A percentile compares a stretch with the other conserved stretches of the same genome.
Conservation (phyloP, 306 rosid genomes). For the Malus orientalis region DNA sequence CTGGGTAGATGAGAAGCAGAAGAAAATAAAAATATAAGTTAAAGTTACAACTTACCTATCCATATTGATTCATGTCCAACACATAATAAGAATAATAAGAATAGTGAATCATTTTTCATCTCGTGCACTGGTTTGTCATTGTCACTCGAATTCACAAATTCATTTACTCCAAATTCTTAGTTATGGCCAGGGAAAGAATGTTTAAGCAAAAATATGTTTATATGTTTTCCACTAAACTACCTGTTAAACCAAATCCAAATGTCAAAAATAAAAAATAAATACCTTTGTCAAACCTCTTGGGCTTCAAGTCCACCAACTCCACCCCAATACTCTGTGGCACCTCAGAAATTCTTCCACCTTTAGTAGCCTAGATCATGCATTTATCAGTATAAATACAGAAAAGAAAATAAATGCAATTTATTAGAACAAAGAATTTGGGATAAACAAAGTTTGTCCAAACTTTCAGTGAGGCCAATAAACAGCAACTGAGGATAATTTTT, state of each 20-base stretch:
- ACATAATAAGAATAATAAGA: neutral
- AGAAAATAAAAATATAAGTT: too few relatives aligned
- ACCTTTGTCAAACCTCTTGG: constrained; percentile 31
- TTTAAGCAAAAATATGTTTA: neutral
- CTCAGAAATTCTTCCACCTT: constrained; percentile 37
- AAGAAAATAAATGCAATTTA: neutral
- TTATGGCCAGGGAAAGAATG: constrained; percentile 5
- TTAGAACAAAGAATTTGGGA: too few relatives aligned
- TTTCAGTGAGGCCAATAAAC: constrained; percentile 33
- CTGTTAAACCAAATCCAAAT: neutral
- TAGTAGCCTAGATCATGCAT: constrained; percentile 26
- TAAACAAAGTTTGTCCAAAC: neutral
- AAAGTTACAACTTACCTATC: neutral
- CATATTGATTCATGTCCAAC: neutral
- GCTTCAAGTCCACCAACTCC: constrained; percentile 16
- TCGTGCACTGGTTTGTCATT: constrained; percentile 38
- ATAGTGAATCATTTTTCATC: constrained; percentile 5
- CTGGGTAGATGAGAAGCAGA: too few relatives aligned
- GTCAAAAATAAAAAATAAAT: neutral
- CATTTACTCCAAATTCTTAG: constrained; percentile 41
- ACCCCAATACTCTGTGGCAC: constrained; percentile 28
- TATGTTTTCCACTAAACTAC: neutral
- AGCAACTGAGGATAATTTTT: constrained; percentile 19
- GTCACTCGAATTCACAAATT: constrained; percentile 46
- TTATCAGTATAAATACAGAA: neutral